Evolutionary conservation across 176 grass and related monocot species (phyloP), one percentile per base, ranked within the genome.

Genomic region (Aegilops umbellulata): DNA sequence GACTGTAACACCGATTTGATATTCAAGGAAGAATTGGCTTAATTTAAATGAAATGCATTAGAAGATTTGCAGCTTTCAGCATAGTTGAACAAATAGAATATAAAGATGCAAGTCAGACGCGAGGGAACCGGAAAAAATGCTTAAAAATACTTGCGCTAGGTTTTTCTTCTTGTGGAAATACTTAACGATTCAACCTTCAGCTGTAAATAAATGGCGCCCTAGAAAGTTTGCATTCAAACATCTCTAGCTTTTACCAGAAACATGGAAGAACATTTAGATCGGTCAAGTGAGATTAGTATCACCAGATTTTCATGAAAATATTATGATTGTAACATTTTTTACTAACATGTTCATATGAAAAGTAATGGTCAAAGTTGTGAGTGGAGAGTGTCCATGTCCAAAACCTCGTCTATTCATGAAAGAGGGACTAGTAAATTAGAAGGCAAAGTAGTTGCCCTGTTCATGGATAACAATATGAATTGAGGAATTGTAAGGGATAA

Each of bases 401-500:
- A 74, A 24, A 74, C 42, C 16, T 49, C 23, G 17, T 49, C 24
- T 19, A 74, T 27, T 74, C 46, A 74, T 19, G 41, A 75, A 75
- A 16, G 24, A 49, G 41, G 23, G 24, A 29, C 14, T 75, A 49
- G 24, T 27, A 76, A 53, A 76, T 53, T 76, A 74, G 39, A 74
- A n/a, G 65, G 57, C 22, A 80, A 80, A 26, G 19, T 87, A 65
- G 71, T 58, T 47, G 27, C 42, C 25, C 27, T 58, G 25, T 75
- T 10, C 81, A 51, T 62, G 65, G 26, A 36, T 84, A 74, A 46
- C 61, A 85, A 68, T 13, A 65, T 39, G 15, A 84, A 84, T 16
- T 77, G 63, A 46, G 16, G 46, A 75, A 80, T 85, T 81, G 26
- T 82, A 87, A 86, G 83, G 81, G 75, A 64, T 88, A 79, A 93